A percentile compares a stretch with the other conserved stretches of the same genome.
Evolutionary conservation across 768 basidiomycete species (phyloP).

Genomic region (Mycena epipterygia): DNA sequence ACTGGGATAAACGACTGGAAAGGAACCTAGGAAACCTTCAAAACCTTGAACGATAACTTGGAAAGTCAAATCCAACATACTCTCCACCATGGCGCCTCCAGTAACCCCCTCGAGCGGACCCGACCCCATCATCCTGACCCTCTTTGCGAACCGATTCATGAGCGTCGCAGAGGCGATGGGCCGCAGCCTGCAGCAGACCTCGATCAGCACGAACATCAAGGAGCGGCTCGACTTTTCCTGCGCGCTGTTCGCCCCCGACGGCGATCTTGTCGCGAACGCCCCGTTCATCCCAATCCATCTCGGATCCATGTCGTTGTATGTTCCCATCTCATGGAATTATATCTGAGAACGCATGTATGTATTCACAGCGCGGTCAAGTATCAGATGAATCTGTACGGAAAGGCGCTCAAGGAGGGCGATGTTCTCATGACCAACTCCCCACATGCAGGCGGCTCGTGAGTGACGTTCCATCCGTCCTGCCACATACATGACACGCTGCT

Average conservation of each 20-base stretch:
- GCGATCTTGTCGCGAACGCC: conserved; percentile 94
- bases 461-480: too few species aligned
- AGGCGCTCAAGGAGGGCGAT: conserved; percentile 87
- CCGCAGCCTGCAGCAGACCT: conserved; percentile 88
- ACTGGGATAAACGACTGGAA: too few species aligned
- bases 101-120: conserved; percentile 59
- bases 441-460: conserved; percentile 89
- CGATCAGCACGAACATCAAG: conserved; percentile 96
- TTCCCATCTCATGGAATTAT: conserved; percentile 23
- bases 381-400: conserved; percentile 84
- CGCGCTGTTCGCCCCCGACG: conserved; percentile 94
- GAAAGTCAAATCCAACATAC: conserved; percentile 40
- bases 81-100: conserved; percentile 37
- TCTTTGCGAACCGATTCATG: conserved; percentile 98
- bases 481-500: too few species aligned
- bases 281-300: conserved; percentile 92
- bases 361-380: conserved; percentile 82
- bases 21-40: background rate
- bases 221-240: conserved; percentile 96
- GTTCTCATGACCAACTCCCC: conserved; percentile 95
- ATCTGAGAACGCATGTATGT: background rate
- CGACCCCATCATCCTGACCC: conserved; percentile 89
- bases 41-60: background rate
- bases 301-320: conserved; percentile 93
- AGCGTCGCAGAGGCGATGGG: conserved; percentile 98